Conservation (phyloP, 2,329 filamentous ascomycete species). For the Penicillium sumatraense region DNA sequence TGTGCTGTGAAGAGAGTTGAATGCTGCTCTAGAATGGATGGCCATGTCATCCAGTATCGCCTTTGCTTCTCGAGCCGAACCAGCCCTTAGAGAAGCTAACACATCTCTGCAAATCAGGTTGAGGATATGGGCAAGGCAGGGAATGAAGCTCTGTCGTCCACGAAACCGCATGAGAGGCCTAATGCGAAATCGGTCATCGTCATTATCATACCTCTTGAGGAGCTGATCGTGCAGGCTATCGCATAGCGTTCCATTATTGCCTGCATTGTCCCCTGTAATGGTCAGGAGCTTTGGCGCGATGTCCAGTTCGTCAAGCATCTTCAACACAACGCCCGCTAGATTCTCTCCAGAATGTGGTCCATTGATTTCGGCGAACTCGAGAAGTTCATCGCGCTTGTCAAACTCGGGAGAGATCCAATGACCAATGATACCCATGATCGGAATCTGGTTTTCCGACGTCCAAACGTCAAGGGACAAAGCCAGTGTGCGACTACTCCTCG, state of each 20-base stretch:
- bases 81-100: constrained; percentile 14
- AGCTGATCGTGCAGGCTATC: constrained; percentile 10
- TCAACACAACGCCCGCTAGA: constrained; percentile 9
- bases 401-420: constrained; percentile 9
- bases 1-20: constrained; percentile 7
- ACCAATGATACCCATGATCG: constrained; percentile 9
- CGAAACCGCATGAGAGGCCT: not conserved
- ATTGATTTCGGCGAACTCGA: constrained; percentile 13
- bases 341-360: constrained; percentile 16
- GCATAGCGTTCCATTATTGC: constrained; percentile 15
- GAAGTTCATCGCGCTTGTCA: constrained; percentile 9
- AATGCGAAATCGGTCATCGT: constrained; percentile 11
- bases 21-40: not conserved
- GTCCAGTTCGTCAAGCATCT: constrained; percentile 13
- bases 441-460: constrained; percentile 8
- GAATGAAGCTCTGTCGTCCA: constrained; percentile 17
- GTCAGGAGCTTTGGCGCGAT: constrained; percentile 17
- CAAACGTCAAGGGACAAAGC: constrained; percentile 6
- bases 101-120: constrained; percentile 23
- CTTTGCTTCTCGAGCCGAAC: constrained; percentile 12
- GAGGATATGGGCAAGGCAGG: constrained; percentile 17
- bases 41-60: constrained; percentile 9
- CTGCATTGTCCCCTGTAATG: constrained; percentile 20
- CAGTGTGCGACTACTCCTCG: constrained; percentile 5
- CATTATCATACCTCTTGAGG: constrained; percentile 7